Conservation (phyloP, 768 basidiomycete species). For the Pisolithus marmoratus region DNA sequence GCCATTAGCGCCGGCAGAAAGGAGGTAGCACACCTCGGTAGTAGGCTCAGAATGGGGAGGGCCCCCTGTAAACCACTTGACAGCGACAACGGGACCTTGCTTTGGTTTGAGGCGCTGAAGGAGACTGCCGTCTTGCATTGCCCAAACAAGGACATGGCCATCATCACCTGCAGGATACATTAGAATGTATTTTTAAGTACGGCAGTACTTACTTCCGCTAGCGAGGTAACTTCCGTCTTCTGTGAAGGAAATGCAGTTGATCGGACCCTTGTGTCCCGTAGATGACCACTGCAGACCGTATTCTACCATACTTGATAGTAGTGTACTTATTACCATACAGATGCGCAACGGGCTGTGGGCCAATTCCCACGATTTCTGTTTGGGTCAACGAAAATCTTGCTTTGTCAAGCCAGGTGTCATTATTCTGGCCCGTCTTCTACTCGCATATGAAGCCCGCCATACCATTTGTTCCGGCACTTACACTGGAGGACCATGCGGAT, state of each 20-base stretch:
- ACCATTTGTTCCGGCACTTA: not conserved
- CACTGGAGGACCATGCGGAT: not conserved
- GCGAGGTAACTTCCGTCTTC: not conserved
- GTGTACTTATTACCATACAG: no score
- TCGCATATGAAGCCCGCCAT: no score
- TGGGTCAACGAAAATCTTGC: no score
- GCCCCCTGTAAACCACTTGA: not conserved
- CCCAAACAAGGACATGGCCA: conserved; percentile 1
- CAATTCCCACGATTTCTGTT: no score
- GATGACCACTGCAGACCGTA: not conserved
- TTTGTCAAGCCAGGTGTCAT: no score
- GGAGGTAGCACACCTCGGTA: not conserved
- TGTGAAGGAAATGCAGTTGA: not conserved
- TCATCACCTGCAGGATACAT: not conserved
- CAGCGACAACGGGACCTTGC: not conserved
- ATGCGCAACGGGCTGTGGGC: no score
- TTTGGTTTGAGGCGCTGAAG: not conserved
- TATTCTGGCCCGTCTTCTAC: no score
- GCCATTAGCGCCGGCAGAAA: not conserved
- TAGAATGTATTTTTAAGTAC: not conserved
- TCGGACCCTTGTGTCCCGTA: not conserved
- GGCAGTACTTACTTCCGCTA: not conserved
- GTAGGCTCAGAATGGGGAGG: not conserved
- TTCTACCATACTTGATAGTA: not conserved
- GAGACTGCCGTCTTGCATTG: not conserved